Base-by-base conservation (phyloP, 129 eudicot genomes). In the Cynara cardunculus region DNA sequence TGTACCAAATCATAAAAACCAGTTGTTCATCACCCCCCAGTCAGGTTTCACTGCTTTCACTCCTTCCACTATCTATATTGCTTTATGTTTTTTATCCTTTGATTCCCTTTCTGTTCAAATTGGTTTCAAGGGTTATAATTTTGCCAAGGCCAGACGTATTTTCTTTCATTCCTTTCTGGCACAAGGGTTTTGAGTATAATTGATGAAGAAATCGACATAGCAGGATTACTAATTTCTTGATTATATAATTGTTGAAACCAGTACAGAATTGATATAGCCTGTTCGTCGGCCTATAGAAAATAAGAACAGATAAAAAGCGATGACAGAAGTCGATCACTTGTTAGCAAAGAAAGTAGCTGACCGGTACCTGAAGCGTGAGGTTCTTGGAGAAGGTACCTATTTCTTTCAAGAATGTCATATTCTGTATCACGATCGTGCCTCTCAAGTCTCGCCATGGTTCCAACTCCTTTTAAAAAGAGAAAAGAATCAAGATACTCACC, bases 351-450 rank as follows among this genome's bases (percentile, higher is more conserved):
- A 89, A 72, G 97, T 91, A 32, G 97, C 97, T 39, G 97, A 91
- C 87, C 91, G 99, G 4, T 95, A 95, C 78, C 78, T 95, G 59
- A 95, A 95, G 79, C 94, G 99, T 32, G 99, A 92, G 19, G 91
- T 91, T 31, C 90, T 92, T n/a, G 99, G 99, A n/a, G 99, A 95
- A 84, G 99, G 99, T 64, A 95, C 99, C 16, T 95, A 95, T 71
- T n/a, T n/a, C n/a, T n/a, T n/a, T n/a, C n/a, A n/a, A n/a, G n/a
- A n/a, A n/a, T n/a, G n/a, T n/a, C n/a, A n/a, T n/a, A n/a, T n/a
- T n/a, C n/a, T n/a, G n/a, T n/a, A n/a, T n/a, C n/a, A n/a, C n/a
- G n/a, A n/a, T n/a, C n/a, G n/a, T n/a, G n/a, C n/a, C n/a, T n/a
- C n/a, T n/a, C n/a, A n/a, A n/a, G n/a, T n/a, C n/a, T n/a, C n/a